A percentile compares a stretch with the other conserved stretches of the same genome.
Conservation (phyloP, 2,329 filamentous ascomycete genomes). For the Elsinoe fawcettii region DNA sequence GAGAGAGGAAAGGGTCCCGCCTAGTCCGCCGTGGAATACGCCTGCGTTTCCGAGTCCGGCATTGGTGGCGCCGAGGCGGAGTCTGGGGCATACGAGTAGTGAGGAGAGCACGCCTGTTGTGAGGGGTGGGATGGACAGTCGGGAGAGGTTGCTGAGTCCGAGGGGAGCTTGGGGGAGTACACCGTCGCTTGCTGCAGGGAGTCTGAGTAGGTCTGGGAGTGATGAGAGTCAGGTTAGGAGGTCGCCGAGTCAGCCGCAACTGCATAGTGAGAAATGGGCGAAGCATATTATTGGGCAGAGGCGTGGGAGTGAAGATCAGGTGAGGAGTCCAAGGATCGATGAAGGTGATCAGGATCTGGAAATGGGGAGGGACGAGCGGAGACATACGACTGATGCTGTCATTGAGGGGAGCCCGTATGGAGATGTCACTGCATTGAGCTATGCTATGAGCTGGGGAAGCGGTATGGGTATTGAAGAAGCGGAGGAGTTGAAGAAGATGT, state of each 20-base stretch:
- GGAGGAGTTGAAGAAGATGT: constrained; percentile 8
- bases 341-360: neutral
- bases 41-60: neutral
- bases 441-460: constrained; percentile 11
- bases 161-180: neutral
- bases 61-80: neutral
- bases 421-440: neutral
- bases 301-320: neutral
- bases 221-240: neutral
- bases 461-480: neutral
- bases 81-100: neutral
- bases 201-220: neutral
- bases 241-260: neutral
- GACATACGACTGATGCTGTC: constrained; percentile 5
- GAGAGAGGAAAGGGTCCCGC: neutral
- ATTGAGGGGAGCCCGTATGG: constrained; percentile 3
- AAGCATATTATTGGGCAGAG: neutral
- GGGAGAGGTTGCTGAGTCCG: neutral
- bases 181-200: neutral
- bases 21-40: neutral
- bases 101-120: neutral
- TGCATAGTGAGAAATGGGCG: neutral
- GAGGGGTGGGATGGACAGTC: neutral
- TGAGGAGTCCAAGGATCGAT: neutral
- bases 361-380: neutral